Conservation (phyloP, 441 rosid genomes). For the Rhodomyrtus psidioides region DNA sequence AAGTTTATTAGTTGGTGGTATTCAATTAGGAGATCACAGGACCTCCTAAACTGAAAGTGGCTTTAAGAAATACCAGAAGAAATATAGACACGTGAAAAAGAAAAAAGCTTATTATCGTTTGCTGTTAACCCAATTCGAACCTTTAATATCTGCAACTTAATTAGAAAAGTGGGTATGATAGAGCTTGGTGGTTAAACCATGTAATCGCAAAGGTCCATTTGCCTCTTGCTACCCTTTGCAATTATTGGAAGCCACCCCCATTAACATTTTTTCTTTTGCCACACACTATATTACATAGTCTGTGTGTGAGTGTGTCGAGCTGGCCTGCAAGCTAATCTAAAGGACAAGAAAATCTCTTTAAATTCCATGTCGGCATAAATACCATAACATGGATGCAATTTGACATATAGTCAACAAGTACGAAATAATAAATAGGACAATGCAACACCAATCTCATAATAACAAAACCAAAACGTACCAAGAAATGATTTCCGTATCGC, state of each 20-base stretch:
- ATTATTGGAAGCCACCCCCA: not conserved
- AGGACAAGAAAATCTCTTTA: not conserved
- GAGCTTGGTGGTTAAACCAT: not conserved
- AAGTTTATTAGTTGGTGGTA: not conserved
- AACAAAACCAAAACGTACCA: conserved; percentile 29
- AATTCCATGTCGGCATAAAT: not conserved
- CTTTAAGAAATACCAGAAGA: not conserved
- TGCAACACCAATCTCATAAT: not conserved
- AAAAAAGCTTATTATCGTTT: not conserved
- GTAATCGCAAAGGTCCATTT: not conserved
- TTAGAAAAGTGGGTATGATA: not conserved
- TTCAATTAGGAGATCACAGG: not conserved
- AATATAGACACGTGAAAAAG: not conserved
- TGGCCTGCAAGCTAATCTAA: accelerated
- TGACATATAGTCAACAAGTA: not conserved
- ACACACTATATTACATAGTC: too few relatives aligned
- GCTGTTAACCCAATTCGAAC: not conserved
- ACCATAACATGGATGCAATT: not conserved
- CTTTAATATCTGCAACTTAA: not conserved
- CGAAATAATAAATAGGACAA: not conserved
- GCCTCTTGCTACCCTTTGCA: not conserved
- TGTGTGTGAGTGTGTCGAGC: not conserved
- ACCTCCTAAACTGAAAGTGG: not conserved
- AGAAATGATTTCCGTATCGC: conserved; percentile 80
- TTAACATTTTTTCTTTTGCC: not conserved